phyloP scores from a whole-genome alignment of 1,284 basidiomycete genomes.

The Apiotrichum gracile region DNA sequence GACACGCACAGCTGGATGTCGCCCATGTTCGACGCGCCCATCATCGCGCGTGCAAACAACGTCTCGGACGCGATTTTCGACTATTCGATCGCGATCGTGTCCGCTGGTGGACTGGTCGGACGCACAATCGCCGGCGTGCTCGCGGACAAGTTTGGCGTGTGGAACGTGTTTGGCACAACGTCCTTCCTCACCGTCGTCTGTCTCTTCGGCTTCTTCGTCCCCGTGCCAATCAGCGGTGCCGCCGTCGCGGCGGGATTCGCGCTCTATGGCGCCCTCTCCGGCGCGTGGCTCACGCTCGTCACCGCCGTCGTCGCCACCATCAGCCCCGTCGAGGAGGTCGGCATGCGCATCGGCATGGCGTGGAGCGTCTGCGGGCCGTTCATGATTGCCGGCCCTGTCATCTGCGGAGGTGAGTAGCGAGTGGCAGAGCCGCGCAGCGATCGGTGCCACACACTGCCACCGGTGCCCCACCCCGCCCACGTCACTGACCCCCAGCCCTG shows the following conservation, averaged over 20 bases:
- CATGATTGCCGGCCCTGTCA: slow-evolving; percentile 35
- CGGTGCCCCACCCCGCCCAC: background rate
- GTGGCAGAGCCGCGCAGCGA: background rate
- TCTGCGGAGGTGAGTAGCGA: slow-evolving; percentile 29
- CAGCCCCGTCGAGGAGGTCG: slow-evolving; percentile 40
- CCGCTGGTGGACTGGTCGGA: slow-evolving; percentile 38
- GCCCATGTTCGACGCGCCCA: slow-evolving; percentile 36
- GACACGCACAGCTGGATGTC: slow-evolving; percentile 23
- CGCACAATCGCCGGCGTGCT: slow-evolving; percentile 33
- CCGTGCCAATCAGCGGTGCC: slow-evolving; percentile 18
- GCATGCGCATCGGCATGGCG: slow-evolving; percentile 41
- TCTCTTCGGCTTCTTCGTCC: slow-evolving; percentile 33
- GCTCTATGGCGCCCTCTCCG: slow-evolving; percentile 32
- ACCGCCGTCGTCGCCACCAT: slow-evolving; percentile 37
- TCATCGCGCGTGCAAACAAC: slow-evolving; percentile 26
- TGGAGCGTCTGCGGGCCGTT: slow-evolving; percentile 33
- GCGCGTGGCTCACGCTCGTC: slow-evolving; percentile 40
- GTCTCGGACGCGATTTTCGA: slow-evolving; percentile 15
- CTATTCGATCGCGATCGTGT: slow-evolving; percentile 40
- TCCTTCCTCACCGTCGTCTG: slow-evolving; percentile 25
- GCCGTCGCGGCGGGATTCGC: slow-evolving; percentile 34
- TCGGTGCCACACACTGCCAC: background rate
- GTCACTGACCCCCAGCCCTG: slow-evolving; percentile 13
- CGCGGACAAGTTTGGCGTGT: slow-evolving; percentile 39
- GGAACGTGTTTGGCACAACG: slow-evolving; percentile 33